A percentile compares a stretch with the other conserved stretches of the same genome.
These are phyloP conservation scores for Gloeophyllum trabeum DNA, from an alignment of 768 basidiomycete species.

Conservation along the genomic window DNA sequence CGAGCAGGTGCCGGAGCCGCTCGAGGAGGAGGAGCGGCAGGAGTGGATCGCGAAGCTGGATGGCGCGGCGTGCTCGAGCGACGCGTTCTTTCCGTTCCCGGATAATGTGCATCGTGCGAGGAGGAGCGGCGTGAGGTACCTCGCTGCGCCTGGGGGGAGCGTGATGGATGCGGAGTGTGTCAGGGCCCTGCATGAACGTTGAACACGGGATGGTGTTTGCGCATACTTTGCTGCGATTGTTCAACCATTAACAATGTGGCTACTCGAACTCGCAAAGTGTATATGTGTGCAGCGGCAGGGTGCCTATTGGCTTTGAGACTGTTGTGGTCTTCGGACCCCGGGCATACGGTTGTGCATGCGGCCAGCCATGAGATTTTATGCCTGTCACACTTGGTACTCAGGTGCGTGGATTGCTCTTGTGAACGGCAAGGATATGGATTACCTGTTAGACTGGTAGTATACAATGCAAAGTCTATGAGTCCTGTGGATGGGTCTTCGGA, in stretches of 20 bases:
- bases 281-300: too few relatives aligned
- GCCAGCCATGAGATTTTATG: too few relatives aligned
- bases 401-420: too few relatives aligned
- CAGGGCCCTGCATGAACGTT: conserved; percentile 93
- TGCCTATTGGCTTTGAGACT: too few relatives aligned
- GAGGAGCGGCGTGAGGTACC: conserved; percentile 86
- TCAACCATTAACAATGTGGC: conserved; percentile 93
- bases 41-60: conserved; percentile 67
- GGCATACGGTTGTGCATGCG: too few relatives aligned
- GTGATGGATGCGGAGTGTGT: conserved; percentile 98
- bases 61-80: conserved; percentile 87
- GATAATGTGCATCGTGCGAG: conserved; percentile 93
- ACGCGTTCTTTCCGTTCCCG: conserved; percentile 99
- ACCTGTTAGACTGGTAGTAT: too few relatives aligned
- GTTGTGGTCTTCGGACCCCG: too few relatives aligned
- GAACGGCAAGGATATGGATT: too few relatives aligned
- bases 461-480: too few relatives aligned
- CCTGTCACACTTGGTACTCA: too few relatives aligned
- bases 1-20: conserved; percentile 51
- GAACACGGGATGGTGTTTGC: conserved; percentile 86
- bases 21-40: conserved; percentile 61
- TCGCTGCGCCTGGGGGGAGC: conserved; percentile 87
- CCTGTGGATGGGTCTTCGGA: too few relatives aligned
- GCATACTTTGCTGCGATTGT: conserved; percentile 79
- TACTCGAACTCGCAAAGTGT: too few relatives aligned